Conservation (phyloP, 2,329 filamentous ascomycete species). For the Alternaria postmessia region DNA sequence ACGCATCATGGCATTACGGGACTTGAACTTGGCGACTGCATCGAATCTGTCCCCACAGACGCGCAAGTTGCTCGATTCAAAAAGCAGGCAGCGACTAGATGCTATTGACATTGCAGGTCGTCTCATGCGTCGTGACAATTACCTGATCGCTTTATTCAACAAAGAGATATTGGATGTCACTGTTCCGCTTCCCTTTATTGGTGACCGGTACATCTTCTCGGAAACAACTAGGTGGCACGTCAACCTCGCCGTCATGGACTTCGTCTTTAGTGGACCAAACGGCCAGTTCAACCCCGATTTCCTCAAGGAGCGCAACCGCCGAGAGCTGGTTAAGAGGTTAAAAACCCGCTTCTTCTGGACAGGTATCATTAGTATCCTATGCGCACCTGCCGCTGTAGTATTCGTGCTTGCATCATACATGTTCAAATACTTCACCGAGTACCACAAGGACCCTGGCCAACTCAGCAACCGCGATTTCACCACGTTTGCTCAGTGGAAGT, state of each 20-base stretch:
- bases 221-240: conserved; percentile 92
- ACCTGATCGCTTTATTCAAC: conserved; percentile 95
- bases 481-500: conserved; percentile 95
- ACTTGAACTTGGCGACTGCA: conserved; percentile 86
- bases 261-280: conserved; percentile 82
- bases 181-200: conserved; percentile 83
- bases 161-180: conserved; percentile 92
- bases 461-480: conserved; percentile 92
- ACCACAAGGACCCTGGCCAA: conserved; percentile 89
- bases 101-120: conserved; percentile 97
- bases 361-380: conserved; percentile 83
- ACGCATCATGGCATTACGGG: conserved; percentile 82
- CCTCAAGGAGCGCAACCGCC: conserved; percentile 81
- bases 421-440: conserved; percentile 96
- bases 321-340: conserved; percentile 78
- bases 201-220: conserved; percentile 83
- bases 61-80: conserved; percentile 74
- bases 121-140: conserved; percentile 96
- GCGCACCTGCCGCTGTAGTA: conserved; percentile 85
- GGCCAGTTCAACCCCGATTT: conserved; percentile 89
- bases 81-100: conserved; percentile 92
- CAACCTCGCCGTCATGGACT: conserved; percentile 88
- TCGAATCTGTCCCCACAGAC: conserved; percentile 66
- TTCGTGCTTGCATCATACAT: conserved; percentile 91
- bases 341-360: conserved; percentile 81